Evolutionary conservation across 805 yeast genomes (phyloP).

Genomic region (Peterozyma toletana): DNA sequence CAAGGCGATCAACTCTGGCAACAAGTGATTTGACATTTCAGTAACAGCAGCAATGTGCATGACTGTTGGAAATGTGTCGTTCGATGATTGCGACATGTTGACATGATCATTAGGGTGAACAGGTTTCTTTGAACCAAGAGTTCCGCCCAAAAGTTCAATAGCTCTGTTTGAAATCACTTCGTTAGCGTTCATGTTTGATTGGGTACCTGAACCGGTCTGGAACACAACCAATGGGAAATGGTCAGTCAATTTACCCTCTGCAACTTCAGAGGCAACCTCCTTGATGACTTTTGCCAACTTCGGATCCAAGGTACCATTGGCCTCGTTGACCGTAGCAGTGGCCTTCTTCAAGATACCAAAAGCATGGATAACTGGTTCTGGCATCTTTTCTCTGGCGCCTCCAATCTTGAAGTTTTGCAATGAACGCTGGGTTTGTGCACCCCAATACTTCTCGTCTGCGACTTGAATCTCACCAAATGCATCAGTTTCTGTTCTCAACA

Average conservation of each 20-base stretch:
- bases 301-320: constrained; percentile 78
- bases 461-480: constrained; percentile 97
- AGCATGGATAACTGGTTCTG: constrained; percentile 83
- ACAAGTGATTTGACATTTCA: constrained; percentile 66
- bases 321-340: constrained; percentile 84
- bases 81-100: constrained; percentile 97
- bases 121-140: constrained; percentile 83
- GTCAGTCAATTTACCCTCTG: constrained; percentile 83
- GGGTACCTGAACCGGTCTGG: constrained; percentile 99
- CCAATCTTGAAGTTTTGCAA: constrained; percentile 93
- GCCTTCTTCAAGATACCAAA: constrained; percentile 93
- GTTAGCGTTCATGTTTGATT: constrained; percentile 97
- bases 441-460: constrained; percentile 84
- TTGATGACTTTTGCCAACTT: constrained; percentile 78
- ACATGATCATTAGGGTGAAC: constrained; percentile 99
- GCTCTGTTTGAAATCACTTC: constrained; percentile 99
- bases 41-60: constrained; percentile 99
- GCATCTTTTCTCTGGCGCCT: constrained; percentile 84
- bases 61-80: constrained; percentile 98
- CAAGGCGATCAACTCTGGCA: constrained; percentile 75
- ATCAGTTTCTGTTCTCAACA: constrained; percentile 74
- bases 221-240: constrained; percentile 98
- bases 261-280: constrained; percentile 92
- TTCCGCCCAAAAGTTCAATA: constrained; percentile 91
- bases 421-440: constrained; percentile 97